Evolutionary conservation across 306 rosid species (phyloP).

Genomic region (Trifolium pratense): DNA sequence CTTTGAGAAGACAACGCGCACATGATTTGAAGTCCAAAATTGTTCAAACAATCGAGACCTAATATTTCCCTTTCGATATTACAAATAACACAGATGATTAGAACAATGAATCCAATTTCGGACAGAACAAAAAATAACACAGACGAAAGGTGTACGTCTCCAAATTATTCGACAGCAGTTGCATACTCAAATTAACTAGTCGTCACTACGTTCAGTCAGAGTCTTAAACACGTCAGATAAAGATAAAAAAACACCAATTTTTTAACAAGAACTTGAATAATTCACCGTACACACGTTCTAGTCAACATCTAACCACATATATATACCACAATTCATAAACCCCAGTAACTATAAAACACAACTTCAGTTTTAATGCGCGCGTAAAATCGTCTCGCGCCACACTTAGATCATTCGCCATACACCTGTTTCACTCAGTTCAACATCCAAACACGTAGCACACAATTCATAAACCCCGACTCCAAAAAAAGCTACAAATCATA

Average conservation of each 20-base stretch:
- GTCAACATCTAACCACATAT: no score
- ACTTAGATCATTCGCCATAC: no score
- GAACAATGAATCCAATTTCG: no score
- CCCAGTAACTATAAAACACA: background rate
- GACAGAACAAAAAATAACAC: no score
- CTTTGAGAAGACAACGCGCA: background rate
- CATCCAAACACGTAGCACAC: no score
- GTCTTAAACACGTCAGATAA: background rate
- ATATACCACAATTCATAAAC: no score
- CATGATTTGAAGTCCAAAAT: background rate
- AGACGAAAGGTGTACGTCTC: no score
- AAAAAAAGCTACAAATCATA: background rate
- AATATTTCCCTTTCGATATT: background rate
- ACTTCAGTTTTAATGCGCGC: no score
- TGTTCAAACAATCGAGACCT: background rate
- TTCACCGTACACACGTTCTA: background rate
- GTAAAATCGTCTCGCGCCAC: background rate
- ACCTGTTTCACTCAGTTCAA: no score
- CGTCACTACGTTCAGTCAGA: background rate
- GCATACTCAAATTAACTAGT: background rate
- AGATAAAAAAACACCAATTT: background rate
- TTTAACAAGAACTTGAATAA: background rate
- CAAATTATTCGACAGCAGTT: no score
- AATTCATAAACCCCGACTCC: background rate
- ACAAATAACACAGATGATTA: no score